Conservation (phyloP, 2,329 filamentous ascomycete species). For the Ophidiomyces ophidiicola region DNA sequence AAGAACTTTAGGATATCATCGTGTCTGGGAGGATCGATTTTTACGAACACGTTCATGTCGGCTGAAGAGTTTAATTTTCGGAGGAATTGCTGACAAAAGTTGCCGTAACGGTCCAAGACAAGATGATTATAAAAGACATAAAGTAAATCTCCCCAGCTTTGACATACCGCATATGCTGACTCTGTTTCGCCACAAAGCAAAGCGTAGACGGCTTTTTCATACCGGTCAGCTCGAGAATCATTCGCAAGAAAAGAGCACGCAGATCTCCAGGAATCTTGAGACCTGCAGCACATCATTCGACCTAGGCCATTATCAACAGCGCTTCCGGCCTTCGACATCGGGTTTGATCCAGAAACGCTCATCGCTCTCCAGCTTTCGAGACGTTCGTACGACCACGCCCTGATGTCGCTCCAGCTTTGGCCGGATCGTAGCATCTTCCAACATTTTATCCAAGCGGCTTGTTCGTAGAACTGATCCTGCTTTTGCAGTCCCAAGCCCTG, state of each 20-base stretch:
- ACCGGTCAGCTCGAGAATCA: conserved; percentile 57
- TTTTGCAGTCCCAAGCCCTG: conserved; percentile 65
- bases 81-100: conserved; percentile 42
- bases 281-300: conserved; percentile 32
- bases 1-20: conserved; percentile 30
- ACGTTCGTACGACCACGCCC: conserved; percentile 73
- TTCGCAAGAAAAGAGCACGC: conserved; percentile 38
- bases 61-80: conserved; percentile 41
- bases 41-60: conserved; percentile 42
- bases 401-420: conserved; percentile 58
- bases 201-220: conserved; percentile 82
- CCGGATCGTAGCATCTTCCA: conserved; percentile 86
- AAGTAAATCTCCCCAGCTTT: conserved; percentile 72
- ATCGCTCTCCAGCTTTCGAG: conserved; percentile 84
- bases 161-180: conserved; percentile 64
- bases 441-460: conserved; percentile 83
- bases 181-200: conserved; percentile 73
- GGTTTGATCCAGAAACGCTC: conserved; percentile 54
- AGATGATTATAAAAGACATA: conserved; percentile 83
- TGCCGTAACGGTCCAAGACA: conserved; percentile 65
- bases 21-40: conserved; percentile 43
- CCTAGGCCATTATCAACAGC: conserved; percentile 28
- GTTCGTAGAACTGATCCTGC: conserved; percentile 78
- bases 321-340: conserved; percentile 20
- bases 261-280: conserved; percentile 29